phyloP scores from a whole-genome alignment of 176 grass and related monocot genomes.

The Oryza brachyantha region DNA sequence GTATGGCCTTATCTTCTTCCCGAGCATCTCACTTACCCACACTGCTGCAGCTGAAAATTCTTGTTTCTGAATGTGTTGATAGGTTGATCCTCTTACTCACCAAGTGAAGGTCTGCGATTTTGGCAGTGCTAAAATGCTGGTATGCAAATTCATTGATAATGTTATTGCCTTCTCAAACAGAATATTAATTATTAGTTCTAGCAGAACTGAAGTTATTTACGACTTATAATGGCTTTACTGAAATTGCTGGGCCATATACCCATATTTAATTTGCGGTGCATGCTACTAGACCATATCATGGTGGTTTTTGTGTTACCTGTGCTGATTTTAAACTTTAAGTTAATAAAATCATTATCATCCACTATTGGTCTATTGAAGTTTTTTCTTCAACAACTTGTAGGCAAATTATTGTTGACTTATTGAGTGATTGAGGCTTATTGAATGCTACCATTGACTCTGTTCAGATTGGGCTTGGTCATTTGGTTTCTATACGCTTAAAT shows the following conservation, averaged over 20 bases:
- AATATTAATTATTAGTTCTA: not conserved
- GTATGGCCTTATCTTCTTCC: slow-evolving; percentile 29
- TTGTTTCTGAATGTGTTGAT: not conserved
- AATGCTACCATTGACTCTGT: not conserved
- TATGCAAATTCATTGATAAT: slow-evolving; percentile 24
- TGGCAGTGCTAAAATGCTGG: slow-evolving; percentile 76
- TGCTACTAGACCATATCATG: not conserved
- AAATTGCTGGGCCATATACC: not conserved
- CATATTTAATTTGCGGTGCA: not conserved
- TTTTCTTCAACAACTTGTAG: not conserved
- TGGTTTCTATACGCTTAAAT: not conserved
- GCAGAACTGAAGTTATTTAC: not conserved
- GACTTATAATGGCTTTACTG: not conserved
- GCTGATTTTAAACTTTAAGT: not conserved
- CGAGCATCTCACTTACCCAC: not conserved
- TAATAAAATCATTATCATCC: not conserved
- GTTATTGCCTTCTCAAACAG: not conserved
- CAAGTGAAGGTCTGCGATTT: slow-evolving; percentile 92
- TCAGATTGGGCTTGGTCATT: not conserved
- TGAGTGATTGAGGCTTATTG: not conserved
- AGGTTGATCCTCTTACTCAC: slow-evolving; percentile 84
- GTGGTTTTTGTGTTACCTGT: not conserved
- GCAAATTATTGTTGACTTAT: not conserved
- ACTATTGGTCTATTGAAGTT: not conserved
- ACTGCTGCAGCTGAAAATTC: not conserved